phyloP scores from a whole-genome alignment of 352 stramenopile species.

The Phytophthora tentaculata region DNA sequence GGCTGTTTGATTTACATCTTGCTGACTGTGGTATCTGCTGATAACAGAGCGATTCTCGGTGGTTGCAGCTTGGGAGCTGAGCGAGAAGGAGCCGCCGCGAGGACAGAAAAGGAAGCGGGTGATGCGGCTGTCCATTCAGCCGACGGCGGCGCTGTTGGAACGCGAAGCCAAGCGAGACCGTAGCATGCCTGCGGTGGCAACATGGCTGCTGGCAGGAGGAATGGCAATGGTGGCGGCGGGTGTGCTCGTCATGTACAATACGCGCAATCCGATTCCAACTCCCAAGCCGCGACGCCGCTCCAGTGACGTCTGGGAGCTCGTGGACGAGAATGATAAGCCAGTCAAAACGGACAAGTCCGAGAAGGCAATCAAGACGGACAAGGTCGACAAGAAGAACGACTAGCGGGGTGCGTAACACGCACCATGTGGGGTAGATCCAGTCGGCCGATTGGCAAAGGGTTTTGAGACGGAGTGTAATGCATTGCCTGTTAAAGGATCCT shows the following conservation, averaged over 20 bases:
- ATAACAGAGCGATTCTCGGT: constrained; percentile 56
- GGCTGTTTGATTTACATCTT: constrained; percentile 3
- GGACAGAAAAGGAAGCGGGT: constrained; percentile 32
- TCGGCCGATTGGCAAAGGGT: constrained; percentile 4
- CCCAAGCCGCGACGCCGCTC: constrained; percentile 37
- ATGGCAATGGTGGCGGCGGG: constrained; percentile 55
- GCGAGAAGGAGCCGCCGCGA: constrained; percentile 29
- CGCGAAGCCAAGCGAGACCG: constrained; percentile 35
- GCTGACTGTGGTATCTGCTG: not conserved
- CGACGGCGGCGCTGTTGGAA: constrained; percentile 45
- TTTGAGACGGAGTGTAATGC: constrained; percentile 22
- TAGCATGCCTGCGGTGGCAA: constrained; percentile 24
- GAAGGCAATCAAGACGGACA: constrained; percentile 22
- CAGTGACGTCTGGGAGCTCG: constrained; percentile 58
- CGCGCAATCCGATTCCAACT: constrained; percentile 36
- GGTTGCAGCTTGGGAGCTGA: constrained; percentile 68
- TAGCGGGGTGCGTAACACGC: constrained; percentile 13
- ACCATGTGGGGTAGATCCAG: constrained; percentile 9
- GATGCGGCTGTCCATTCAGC: constrained; percentile 57
- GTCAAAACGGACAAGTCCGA: constrained; percentile 25
- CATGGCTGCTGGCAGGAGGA: constrained; percentile 54
- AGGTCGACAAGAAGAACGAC: constrained; percentile 41
- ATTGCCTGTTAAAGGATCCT: constrained; percentile 17
- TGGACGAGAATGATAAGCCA: constrained; percentile 46
- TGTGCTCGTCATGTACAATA: constrained; percentile 56